Base-by-base conservation (phyloP, 257 asterid species). In the Mitragyna speciosa region DNA sequence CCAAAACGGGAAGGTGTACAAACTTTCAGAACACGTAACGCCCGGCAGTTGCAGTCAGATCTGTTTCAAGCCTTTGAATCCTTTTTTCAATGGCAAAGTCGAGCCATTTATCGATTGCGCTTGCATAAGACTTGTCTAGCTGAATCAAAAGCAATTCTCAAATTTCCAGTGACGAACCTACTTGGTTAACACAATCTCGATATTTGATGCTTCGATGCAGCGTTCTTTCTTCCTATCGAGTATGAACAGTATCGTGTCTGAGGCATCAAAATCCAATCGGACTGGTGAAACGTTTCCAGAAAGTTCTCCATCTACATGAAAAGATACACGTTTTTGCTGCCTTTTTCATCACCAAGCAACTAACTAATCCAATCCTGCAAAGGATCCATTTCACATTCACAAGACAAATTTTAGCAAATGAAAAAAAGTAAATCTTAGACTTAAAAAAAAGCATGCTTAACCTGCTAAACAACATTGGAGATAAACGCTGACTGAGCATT, bases 141-240 rank as follows among this genome's bases (percentile, higher is more conserved):
- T 36, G 39, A 36, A 30, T 52, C 67, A 73, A 49, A 52, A 30
- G 66, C 45, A 73, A 54, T 28, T 54, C 78, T 73, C 16, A 73
- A 31, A 33, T 22, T 30, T 73, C 19, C 61, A 73, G 0, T 22
- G 47, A n/a, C 54, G 49, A 68, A 7, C 72, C 72, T 24, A 67
- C 48, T 14, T 67, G 45, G 33, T 33, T 16, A 16, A 67, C 72
- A 9, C 47, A 12, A 14, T 67, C 72, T 12, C 20, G 19, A 16
- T 30, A 67, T 33, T 67, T 39, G 39, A 47, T 67, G 47, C 72
- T 67, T 33, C 47, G 4, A 15, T 6, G 9, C 33, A 7, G 19
- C 47, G 71, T 15, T 6, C 22, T 67, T 31, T 67, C 8, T 16
- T 19, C 17, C 11, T 24, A 15, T 33, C 41, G n/a, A 4, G 33